Evolutionary conservation across 306 rosid species (phyloP).

Genomic region (Datisca glomerata): DNA sequence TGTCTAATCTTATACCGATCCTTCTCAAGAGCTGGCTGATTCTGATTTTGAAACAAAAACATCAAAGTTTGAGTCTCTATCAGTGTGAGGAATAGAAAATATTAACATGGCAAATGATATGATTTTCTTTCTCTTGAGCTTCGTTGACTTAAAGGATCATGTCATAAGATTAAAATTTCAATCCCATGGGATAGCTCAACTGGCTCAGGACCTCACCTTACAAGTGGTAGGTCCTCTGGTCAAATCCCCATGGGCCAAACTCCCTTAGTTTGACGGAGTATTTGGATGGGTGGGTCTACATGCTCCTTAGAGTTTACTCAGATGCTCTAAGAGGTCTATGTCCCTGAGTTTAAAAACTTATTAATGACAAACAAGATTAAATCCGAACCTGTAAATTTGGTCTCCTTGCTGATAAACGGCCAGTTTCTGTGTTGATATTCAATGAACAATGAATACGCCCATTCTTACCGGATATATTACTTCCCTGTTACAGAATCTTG

Average conservation of each 20-base stretch:
- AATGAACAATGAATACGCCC: slow-evolving; percentile 82
- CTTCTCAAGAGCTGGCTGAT: slow-evolving; percentile 97
- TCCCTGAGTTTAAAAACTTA: neutral
- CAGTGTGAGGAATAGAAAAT: slow-evolving; percentile 2
- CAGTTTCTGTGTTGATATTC: slow-evolving; percentile 87
- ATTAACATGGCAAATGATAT: neutral
- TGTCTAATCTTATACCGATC: slow-evolving; percentile 94
- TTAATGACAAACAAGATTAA: neutral
- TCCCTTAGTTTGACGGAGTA: too few relatives aligned
- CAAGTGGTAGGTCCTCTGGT: too few relatives aligned
- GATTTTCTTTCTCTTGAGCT: neutral
- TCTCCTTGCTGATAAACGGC: slow-evolving; percentile 91
- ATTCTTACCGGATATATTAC: slow-evolving; percentile 74
- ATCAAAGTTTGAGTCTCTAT: slow-evolving; percentile 8
- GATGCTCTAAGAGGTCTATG: too few relatives aligned
- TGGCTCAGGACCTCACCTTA: too few relatives aligned
- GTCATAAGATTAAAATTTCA: too few relatives aligned
- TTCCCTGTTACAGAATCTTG: too few relatives aligned
- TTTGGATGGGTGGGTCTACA: too few relatives aligned
- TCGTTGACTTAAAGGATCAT: too few relatives aligned
- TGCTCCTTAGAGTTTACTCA: too few relatives aligned
- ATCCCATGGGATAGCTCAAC: too few relatives aligned
- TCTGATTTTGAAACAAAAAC: slow-evolving; percentile 32
- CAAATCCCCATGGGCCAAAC: too few relatives aligned
- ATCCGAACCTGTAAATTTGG: slow-evolving; percentile 84